phyloP scores from a whole-genome alignment of 2,329 filamentous ascomycete species.

The Cordyceps tenuipes region DNA sequence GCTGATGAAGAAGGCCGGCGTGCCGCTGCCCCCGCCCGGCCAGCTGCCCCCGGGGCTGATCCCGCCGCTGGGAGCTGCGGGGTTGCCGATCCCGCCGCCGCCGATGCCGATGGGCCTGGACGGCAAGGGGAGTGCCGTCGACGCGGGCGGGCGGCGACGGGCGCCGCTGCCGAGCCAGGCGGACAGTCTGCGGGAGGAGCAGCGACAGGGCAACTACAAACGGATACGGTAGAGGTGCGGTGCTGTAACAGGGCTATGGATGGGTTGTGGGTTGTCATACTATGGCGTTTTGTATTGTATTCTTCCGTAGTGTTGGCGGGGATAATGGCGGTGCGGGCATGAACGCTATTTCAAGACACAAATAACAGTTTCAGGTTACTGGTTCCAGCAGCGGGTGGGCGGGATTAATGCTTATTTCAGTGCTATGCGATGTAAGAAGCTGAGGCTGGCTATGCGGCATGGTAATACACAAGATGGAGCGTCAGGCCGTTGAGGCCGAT shows the following conservation, averaged over 20 bases:
- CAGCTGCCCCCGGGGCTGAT: slow-evolving; percentile 36
- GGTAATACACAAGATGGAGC: not conserved
- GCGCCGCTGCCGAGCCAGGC: slow-evolving; percentile 75
- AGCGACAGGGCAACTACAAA: slow-evolving; percentile 56
- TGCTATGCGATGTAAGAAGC: not conserved
- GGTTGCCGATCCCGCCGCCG: slow-evolving; percentile 30
- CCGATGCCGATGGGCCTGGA: slow-evolving; percentile 29
- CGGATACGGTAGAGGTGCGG: not conserved
- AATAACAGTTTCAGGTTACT: too few relatives aligned
- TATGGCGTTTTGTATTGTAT: not conserved
- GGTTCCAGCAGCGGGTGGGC: too few relatives aligned
- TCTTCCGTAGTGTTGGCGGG: not conserved
- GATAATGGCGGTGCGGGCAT: too few relatives aligned
- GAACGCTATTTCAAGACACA: not conserved
- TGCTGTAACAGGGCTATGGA: too few relatives aligned
- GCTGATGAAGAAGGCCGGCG: slow-evolving; percentile 56
- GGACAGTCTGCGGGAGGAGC: slow-evolving; percentile 72
- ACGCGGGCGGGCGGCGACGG: slow-evolving; percentile 33
- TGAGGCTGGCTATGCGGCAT: not conserved
- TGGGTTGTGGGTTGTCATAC: not conserved
- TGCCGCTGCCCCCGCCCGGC: slow-evolving; percentile 50
- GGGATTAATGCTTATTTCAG: not conserved
- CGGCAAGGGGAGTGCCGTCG: slow-evolving; percentile 22
- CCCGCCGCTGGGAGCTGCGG: slow-evolving; percentile 30
- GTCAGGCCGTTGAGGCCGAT: not conserved